These are phyloP conservation scores for Nosema muscidifuracis DNA, from an alignment of 371 early-diverging fungal species.

Conservation along the genomic window DNA sequence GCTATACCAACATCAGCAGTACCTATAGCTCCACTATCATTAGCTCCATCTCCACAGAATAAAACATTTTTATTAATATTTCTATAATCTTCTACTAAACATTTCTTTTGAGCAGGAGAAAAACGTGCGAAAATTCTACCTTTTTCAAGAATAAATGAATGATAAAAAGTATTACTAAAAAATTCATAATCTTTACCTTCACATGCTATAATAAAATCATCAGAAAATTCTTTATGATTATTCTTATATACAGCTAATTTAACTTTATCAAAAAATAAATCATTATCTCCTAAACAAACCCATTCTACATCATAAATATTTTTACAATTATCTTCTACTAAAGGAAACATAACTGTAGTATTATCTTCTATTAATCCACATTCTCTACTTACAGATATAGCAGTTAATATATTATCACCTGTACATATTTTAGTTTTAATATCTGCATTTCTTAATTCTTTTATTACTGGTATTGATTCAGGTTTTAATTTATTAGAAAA, in stretches of 20 bases:
- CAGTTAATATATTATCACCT: conserved; percentile 91
- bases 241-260: conserved; percentile 49
- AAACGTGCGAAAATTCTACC: conserved; percentile 79
- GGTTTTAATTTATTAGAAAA: conserved; percentile 96
- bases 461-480: conserved; percentile 71
- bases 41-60: conserved; percentile 89
- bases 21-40: conserved; percentile 94
- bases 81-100: conserved; percentile 50
- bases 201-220: conserved; percentile 57
- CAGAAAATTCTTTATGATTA: conserved; percentile 44
- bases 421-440: conserved; percentile 94
- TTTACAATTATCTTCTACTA: conserved; percentile 37
- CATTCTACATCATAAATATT: conserved; percentile 50
- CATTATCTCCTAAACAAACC: conserved; percentile 56
- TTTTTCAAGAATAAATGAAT: conserved; percentile 44
- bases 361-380: conserved; percentile 69
- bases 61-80: conserved; percentile 32
- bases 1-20: conserved; percentile 95
- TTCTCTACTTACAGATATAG: conserved; percentile 84
- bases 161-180: conserved; percentile 32
- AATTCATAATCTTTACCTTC: conserved; percentile 61
- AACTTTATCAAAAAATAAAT: conserved; percentile 58
- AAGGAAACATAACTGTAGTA: conserved; percentile 59
- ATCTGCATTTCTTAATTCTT: conserved; percentile 71
- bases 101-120: conserved; percentile 89